Percentiles rank a stretch among this genome's conserved stretches.
These are phyloP conservation scores for Ascosphaera apis DNA, from an alignment of 2,329 filamentous ascomycete genomes.

Conservation along the genomic window DNA sequence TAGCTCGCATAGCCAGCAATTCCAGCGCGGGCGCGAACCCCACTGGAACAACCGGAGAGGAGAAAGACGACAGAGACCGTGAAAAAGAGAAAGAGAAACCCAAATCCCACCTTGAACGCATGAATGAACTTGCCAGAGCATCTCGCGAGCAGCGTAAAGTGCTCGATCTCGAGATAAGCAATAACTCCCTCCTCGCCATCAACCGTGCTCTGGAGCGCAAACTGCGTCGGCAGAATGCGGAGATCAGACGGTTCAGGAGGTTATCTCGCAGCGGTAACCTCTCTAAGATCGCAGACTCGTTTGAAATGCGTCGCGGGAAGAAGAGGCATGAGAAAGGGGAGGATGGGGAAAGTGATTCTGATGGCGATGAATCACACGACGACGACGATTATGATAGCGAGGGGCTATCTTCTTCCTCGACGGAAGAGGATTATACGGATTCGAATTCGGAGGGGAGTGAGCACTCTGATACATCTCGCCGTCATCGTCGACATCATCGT, in stretches of 20 bases:
- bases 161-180: constrained; percentile 86
- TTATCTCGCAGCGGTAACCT: constrained; percentile 60
- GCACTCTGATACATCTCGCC: neutral
- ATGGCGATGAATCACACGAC: too few species aligned
- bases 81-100: constrained; percentile 9
- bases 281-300: constrained; percentile 26
- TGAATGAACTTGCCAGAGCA: constrained; percentile 62
- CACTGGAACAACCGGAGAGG: neutral
- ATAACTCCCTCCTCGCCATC: constrained; percentile 83
- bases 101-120: constrained; percentile 27
- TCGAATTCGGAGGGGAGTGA: neutral
- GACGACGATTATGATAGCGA: too few species aligned
- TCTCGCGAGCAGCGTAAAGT: constrained; percentile 85
- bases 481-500: neutral
- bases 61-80: neutral
- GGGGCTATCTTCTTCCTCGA: neutral
- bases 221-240: constrained; percentile 70
- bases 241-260: constrained; percentile 67
- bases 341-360: neutral
- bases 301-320: neutral
- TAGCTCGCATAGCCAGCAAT: neutral
- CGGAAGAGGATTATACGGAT: neutral
- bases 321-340: neutral
- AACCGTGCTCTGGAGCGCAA: constrained; percentile 83
- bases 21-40: neutral